phyloP scores from a whole-genome alignment of 495 filamentous ascomycete species.

The Paragyromitra xinjiangensis region DNA sequence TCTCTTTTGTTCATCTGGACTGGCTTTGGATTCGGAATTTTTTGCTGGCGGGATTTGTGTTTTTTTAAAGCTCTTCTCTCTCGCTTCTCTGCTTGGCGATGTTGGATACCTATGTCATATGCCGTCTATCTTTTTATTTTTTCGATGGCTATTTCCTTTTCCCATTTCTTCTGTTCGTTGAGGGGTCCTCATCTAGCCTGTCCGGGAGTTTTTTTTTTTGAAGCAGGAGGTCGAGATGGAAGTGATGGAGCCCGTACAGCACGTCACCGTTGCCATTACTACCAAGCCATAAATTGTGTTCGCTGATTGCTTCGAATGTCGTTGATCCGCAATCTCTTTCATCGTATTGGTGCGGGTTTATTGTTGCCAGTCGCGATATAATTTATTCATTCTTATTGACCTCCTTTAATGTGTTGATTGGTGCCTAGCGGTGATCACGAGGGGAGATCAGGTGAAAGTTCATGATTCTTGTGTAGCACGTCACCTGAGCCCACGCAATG shows the following conservation, averaged over 20 bases:
- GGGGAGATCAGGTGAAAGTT: background rate
- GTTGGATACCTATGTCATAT: slow-evolving; percentile 39
- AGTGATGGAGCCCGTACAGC: background rate
- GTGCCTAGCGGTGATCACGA: background rate
- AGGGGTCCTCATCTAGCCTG: background rate
- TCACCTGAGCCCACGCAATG: too few species aligned
- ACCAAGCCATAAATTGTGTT: slow-evolving; percentile 14
- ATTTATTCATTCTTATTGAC: background rate
- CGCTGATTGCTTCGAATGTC: background rate
- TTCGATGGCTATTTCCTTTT: slow-evolving; percentile 4
- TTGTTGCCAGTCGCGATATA: background rate
- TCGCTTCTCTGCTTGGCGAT: slow-evolving; percentile 11
- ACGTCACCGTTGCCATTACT: background rate
- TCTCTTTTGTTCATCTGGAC: slow-evolving; percentile 43
- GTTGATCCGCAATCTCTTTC: background rate
- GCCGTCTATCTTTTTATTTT: slow-evolving; percentile 1
- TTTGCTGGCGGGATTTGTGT: slow-evolving; percentile 41
- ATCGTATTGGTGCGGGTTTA: background rate
- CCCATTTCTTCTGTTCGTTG: background rate
- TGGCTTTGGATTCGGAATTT: slow-evolving; percentile 55
- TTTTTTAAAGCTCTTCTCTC: slow-evolving; percentile 31
- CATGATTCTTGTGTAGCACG: background rate
- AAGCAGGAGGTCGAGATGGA: background rate
- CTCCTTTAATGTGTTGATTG: background rate
- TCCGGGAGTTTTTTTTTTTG: background rate